phyloP scores from a whole-genome alignment of 495 filamentous ascomycete species.

The Neurospora sp. region DNA sequence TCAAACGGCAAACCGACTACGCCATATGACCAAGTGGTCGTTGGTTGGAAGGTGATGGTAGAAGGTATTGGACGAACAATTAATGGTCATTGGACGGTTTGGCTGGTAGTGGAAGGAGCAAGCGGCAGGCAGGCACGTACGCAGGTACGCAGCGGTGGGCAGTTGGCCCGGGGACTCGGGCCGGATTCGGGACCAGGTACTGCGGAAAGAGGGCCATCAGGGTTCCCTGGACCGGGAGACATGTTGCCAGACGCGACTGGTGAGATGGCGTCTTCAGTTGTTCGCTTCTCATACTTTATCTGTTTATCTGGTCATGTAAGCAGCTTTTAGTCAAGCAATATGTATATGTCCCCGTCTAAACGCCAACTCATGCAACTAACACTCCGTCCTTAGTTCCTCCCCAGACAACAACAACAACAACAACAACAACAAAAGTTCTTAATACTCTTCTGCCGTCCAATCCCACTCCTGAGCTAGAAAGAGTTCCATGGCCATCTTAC shows the following conservation, averaged over 20 bases:
- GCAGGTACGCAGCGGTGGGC: too few relatives aligned
- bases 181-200: too few relatives aligned
- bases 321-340: neutral
- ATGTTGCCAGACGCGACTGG: neutral
- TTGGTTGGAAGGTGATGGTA: too few relatives aligned
- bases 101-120: too few relatives aligned
- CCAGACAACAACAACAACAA: neutral
- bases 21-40: too few relatives aligned
- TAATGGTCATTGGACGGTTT: too few relatives aligned
- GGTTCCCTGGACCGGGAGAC: neutral
- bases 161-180: too few relatives aligned
- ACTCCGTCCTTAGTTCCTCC: neutral
- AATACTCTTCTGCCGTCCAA: conserved; percentile 42
- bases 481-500: conserved; percentile 36
- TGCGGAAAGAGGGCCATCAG: neutral
- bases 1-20: neutral
- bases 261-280: neutral
- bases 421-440: neutral
- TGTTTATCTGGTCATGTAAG: neutral
- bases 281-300: neutral
- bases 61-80: too few relatives aligned
- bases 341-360: neutral
- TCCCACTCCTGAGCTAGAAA: conserved; percentile 51
- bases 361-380: neutral
- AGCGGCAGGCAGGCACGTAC: too few relatives aligned